Conservation (phyloP, 2,329 filamentous ascomycete genomes). For the Ophiobolus disseminans region DNA sequence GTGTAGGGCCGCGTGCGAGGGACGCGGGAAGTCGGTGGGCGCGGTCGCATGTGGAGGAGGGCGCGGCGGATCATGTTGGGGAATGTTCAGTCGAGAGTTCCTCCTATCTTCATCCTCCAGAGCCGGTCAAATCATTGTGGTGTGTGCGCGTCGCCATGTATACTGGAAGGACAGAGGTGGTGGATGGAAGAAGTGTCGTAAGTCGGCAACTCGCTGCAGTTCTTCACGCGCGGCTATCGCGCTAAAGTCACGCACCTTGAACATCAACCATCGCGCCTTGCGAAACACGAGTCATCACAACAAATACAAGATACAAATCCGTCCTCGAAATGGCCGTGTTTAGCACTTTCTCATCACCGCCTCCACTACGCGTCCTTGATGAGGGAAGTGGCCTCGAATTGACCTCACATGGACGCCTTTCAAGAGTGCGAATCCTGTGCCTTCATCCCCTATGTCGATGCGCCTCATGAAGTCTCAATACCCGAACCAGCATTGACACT, state of each 20-base stretch:
- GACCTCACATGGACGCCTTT: too few species aligned
- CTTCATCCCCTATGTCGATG: conserved; percentile 21
- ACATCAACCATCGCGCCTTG: conserved; percentile 16
- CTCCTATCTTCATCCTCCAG: conserved; percentile 13
- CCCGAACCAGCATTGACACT: conserved; percentile 8
- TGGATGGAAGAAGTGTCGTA: conserved; percentile 12
- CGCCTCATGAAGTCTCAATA: not conserved
- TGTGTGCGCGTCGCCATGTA: not conserved
- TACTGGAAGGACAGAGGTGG: not conserved
- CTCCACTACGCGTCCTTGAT: too few species aligned
- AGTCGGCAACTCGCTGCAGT: conserved; percentile 11
- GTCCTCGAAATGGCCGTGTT: not conserved
- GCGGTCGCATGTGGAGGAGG: conserved; percentile 1
- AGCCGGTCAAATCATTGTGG: not conserved
- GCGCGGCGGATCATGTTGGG: conserved; percentile 24
- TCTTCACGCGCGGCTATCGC: conserved; percentile 3
- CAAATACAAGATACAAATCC: not conserved
- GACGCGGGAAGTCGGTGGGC: not conserved
- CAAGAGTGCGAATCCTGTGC: too few species aligned
- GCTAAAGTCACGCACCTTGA: conserved; percentile 13
- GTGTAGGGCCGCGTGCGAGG: conserved; percentile 27
- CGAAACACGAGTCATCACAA: not conserved
- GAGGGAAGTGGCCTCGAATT: too few species aligned
- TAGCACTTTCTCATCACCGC: too few species aligned
- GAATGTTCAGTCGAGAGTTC: not conserved